Base-by-base conservation (phyloP, 179 eudicot species). In the Silene coronaria region DNA sequence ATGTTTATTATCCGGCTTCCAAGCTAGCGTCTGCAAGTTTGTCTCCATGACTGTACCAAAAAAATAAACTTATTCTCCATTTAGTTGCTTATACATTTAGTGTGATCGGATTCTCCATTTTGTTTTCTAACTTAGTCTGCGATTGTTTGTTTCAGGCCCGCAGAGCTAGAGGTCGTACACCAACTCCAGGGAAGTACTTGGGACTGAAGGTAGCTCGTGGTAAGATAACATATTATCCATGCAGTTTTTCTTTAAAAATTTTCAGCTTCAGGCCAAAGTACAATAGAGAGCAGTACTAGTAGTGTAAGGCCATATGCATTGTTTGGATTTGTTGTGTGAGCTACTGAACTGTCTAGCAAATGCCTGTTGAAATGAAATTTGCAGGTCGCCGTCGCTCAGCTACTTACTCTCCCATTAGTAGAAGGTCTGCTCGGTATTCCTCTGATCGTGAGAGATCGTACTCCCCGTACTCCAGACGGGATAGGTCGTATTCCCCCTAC, bases 131-230 rank as follows among this genome's bases (percentile, higher is more conserved):
- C 76, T 57, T 42, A 23, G 26, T 75, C 32, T 9, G 6, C 46
- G 53, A 13, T 10, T 14, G 68, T 57, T 59, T 72, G 19, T 66
- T 51, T 57, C 93, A 95, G 99, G 90, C 99, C 22, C 86, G 86
- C 79, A 91, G 99, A 81, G 60, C 80, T 13, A 86, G 99, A 82
- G 99, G 99, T 9, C 89, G 99, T 45, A 95, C 99, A 22, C 99
- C 99, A 3, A 95, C 99, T 28, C 99, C 97, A 4, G 99, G 99
- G 68, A 84, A 82, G 77, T 95, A 95, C 82, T 91, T 93, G 78
- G 99, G 99, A 24, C 78, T 89, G 72, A 88, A 75, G 79, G 82
- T 87, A 61, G 75, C 80, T 1, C 88, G 71, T 61, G 84, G 99
- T 95, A 87, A 80, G 91, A 53, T 48, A 22, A 34, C 38, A 51